phyloP scores from a whole-genome alignment of 768 basidiomycete genomes.

The Lentinula aciculospora region DNA sequence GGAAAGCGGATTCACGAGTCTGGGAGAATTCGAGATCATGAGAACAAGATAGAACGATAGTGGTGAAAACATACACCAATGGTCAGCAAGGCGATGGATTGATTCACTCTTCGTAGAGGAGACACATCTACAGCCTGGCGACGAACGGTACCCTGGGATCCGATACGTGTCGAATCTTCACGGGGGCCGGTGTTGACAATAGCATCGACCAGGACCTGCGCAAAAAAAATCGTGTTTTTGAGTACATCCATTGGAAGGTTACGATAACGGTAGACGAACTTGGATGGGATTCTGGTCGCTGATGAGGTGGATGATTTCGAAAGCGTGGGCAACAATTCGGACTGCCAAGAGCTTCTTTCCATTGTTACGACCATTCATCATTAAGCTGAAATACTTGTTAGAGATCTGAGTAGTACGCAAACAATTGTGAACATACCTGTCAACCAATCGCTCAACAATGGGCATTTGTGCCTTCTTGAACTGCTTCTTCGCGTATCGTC shows the following conservation, averaged over 20 bases:
- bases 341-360: slow-evolving; percentile 99
- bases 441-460: slow-evolving; percentile 98
- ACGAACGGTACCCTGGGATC: slow-evolving; percentile 98
- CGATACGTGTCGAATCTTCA: slow-evolving; percentile 99
- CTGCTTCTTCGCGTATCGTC: slow-evolving; percentile 99
- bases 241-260: not conserved
- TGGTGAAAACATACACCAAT: slow-evolving; percentile 81
- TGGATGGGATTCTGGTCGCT: slow-evolving; percentile 99
- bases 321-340: slow-evolving; percentile 98
- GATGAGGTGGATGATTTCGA: slow-evolving; percentile 99
- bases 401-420: not conserved
- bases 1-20: slow-evolving; percentile 99
- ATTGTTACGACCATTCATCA: slow-evolving; percentile 99
- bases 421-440: slow-evolving; percentile 57
- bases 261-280: slow-evolving; percentile 38
- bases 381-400: slow-evolving; percentile 52
- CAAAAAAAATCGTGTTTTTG: not conserved
- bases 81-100: slow-evolving; percentile 92
- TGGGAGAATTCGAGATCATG: not conserved
- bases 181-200: slow-evolving; percentile 99
- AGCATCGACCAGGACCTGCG: slow-evolving; percentile 90
- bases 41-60: not conserved
- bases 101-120: slow-evolving; percentile 96
- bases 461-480: slow-evolving; percentile 99
- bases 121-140: slow-evolving; percentile 99